Percentiles rank a stretch among this genome's conserved stretches.
Evolutionary conservation across 352 stramenopile species (phyloP).

Genomic region (Globisporangium cederbergense): DNA sequence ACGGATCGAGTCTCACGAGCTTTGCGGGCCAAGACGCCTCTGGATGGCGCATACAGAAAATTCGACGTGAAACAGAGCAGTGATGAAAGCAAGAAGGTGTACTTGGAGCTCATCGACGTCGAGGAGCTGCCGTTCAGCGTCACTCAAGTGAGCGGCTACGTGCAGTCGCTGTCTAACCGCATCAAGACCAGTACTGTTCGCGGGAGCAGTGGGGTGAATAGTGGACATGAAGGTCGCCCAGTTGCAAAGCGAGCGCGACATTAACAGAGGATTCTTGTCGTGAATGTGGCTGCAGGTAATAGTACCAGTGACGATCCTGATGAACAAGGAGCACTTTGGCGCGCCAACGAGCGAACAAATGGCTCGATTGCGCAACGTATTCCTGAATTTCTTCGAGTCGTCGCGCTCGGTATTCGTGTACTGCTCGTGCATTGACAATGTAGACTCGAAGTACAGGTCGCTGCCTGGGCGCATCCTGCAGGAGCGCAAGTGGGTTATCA

Average conservation of each 20-base stretch:
- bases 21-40: conserved; percentile 1
- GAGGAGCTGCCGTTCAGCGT: conserved; percentile 12
- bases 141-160: conserved; percentile 6
- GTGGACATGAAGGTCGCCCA: no score
- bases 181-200: background rate
- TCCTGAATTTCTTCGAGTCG: conserved; percentile 9
- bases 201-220: no score
- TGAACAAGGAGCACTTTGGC: conserved; percentile 3
- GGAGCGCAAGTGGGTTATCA: conserved; percentile 13
- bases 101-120: conserved; percentile 8
- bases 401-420: conserved; percentile 3
- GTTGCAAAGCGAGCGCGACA: no score
- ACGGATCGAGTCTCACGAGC: conserved; percentile 6
- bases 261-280: no score
- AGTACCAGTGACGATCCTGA: conserved; percentile 7
- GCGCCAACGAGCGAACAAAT: background rate
- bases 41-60: background rate
- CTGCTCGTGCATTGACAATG: conserved; percentile 2
- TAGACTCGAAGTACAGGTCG: background rate
- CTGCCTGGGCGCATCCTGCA: conserved; percentile 10
- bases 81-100: background rate
- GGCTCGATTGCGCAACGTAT: conserved; percentile 7
- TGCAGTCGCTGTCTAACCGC: conserved; percentile 2
- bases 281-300: no score
- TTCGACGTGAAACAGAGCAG: background rate